Evolutionary conservation across 2,329 filamentous ascomycete species (phyloP), one percentile per base, ranked within the genome.

Genomic region (Coccinonectria pachysandricola): DNA sequence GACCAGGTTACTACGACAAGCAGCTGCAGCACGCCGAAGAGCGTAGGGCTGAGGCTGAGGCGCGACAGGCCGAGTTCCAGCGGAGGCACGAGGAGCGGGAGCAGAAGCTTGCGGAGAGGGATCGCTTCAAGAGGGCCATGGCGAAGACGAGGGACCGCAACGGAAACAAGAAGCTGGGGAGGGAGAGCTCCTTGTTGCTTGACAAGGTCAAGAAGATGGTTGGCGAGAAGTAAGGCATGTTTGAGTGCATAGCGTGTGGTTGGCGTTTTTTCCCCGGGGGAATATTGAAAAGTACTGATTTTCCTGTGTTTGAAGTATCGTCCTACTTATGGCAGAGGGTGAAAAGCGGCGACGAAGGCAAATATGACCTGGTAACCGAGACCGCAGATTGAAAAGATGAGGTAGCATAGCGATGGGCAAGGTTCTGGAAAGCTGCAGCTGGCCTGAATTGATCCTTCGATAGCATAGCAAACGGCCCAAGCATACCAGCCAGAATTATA

Each of bases 151-250:
- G 78, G 18, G 74, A 79, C 51, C 75, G 75, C 15, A 71, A 81
- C 48, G 83, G 83, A 8, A 77, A 81, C 58, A 71, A 79, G 53
- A 87, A 84, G 58, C 54, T 94, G 24, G 86, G 86, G 2, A 68
- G 83, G 34, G 85, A 93, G 62, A 87, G 85, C 43, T 69, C 68
- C 17, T 65, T 88, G 19, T 45, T 94, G 43, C 59, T 94, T 30
- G 79, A 85, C 46, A 83, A 78, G 56, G 79, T 88, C 17, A 78
- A 79, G 63, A 75, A 65, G 49, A 62, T 92, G 54, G 70, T 91
- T 35, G 66, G 62, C 3, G 48, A 59, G 15, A 46, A 39, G 10
- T 45, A 25, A 36, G 26, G 30, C 11, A n/a, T n/a, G n/a, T n/a
- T n/a, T n/a, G n/a, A n/a, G n/a, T n/a, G n/a, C n/a, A n/a, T n/a